Evolutionary conservation across 129 eudicot species (phyloP).

Genomic region (Pulicaria dysenterica): DNA sequence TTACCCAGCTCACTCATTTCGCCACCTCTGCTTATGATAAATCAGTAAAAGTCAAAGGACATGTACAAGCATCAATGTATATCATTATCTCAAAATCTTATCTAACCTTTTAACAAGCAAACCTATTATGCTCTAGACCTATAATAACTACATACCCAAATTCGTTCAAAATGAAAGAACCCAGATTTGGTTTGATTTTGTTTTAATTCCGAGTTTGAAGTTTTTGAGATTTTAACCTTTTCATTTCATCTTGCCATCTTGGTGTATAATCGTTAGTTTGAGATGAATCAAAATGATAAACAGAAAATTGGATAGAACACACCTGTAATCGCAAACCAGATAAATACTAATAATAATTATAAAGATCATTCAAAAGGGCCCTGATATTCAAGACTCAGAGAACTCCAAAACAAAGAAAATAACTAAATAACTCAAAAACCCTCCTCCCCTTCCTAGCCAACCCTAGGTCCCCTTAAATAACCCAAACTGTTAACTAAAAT

Average conservation of each 20-base stretch:
- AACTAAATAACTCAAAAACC: no score
- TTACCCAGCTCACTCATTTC: no score
- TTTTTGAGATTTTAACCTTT: not conserved
- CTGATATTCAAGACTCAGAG: no score
- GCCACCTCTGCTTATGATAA: not conserved
- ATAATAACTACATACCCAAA: constrained; percentile 1
- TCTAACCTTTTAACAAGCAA: constrained; percentile 16
- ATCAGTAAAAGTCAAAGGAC: not conserved
- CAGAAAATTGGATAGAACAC: no score
- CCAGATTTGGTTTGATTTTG: not conserved
- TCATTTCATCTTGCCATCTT: not conserved
- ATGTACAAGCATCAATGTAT: constrained; percentile 11
- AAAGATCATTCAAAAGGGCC: no score
- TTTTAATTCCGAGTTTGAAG: not conserved
- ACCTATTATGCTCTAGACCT: not conserved
- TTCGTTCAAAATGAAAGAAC: not conserved
- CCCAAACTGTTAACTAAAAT: no score
- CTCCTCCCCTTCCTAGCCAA: no score
- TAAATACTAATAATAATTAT: no score
- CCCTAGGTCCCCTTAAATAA: no score
- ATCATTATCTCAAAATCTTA: not conserved
- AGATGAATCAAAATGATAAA: no score
- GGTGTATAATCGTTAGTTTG: not conserved
- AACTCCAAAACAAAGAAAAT: no score
- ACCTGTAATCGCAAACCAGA: no score